Evolutionary conservation across 192 early-diverging fungal species (phyloP).

Genomic region (Helicostylum pulchrum): DNA sequence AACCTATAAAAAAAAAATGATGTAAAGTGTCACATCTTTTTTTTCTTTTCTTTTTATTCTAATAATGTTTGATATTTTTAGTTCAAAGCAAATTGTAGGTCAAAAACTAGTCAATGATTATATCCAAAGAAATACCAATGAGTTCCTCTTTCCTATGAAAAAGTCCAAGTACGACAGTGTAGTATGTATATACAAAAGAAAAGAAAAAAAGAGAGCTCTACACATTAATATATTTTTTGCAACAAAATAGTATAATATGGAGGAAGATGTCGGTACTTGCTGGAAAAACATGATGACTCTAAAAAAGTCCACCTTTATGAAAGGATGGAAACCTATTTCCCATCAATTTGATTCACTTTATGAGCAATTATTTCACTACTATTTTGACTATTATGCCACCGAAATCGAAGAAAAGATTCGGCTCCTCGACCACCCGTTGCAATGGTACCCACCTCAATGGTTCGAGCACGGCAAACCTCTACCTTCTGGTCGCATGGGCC

Average conservation of each 20-base stretch:
- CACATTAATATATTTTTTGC: too few species aligned
- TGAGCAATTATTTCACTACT: conserved; percentile 7
- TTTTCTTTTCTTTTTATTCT: background rate
- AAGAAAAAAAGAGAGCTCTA: too few species aligned
- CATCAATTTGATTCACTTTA: conserved; percentile 3
- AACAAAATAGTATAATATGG: background rate
- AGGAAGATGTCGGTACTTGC: background rate
- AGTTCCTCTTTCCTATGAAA: too few species aligned
- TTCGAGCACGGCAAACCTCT: background rate
- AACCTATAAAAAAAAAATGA: too few species aligned
- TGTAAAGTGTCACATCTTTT: too few species aligned
- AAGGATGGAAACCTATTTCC: background rate
- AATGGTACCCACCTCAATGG: conserved; percentile 8
- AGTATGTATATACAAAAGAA: too few species aligned
- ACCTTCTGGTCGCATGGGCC: conserved; percentile 4
- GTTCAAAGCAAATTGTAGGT: too few species aligned
- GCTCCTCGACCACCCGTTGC: background rate
- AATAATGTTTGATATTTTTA: conserved; percentile 4
- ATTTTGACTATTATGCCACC: conserved; percentile 1
- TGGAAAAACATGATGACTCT: background rate
- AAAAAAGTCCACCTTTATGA: background rate
- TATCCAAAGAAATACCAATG: too few species aligned
- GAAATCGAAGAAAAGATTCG: background rate
- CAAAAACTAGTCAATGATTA: too few species aligned
- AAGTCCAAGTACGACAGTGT: too few species aligned